phyloP scores from a whole-genome alignment of 495 filamentous ascomycete genomes.

The Tuber borchii region DNA sequence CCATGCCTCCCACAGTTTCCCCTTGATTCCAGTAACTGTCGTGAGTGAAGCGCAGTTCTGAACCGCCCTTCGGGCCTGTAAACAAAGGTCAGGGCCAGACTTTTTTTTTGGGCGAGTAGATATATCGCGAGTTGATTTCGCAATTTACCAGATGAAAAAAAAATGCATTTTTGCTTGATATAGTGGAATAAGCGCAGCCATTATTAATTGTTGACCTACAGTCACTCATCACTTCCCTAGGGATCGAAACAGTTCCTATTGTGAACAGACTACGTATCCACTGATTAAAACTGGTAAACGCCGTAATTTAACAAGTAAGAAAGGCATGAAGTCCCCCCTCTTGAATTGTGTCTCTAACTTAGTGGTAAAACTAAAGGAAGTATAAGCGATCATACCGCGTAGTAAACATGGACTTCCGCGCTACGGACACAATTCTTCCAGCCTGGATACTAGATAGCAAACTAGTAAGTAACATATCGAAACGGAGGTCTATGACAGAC shows the following conservation, averaged over 20 bases:
- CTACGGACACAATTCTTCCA: slow-evolving; percentile 22
- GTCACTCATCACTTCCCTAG: not conserved
- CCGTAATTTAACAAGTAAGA: not conserved
- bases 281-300: not conserved
- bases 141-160: not conserved
- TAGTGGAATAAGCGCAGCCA: not conserved
- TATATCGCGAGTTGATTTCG: not conserved
- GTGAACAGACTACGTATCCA: not conserved
- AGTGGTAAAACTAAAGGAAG: not conserved
- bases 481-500: not conserved
- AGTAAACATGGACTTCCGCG: slow-evolving; percentile 20
- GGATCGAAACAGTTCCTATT: not conserved
- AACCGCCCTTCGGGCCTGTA: too few species aligned
- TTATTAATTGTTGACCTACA: not conserved
- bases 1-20: too few species aligned
- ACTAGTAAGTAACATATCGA: not conserved
- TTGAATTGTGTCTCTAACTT: not conserved
- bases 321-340: not conserved
- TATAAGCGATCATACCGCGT: slow-evolving; percentile 7
- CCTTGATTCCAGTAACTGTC: too few species aligned
- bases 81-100: too few species aligned
- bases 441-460: slow-evolving; percentile 15
- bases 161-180: not conserved
- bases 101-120: too few species aligned
- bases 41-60: too few species aligned